These are phyloP conservation scores for Vitis riparia DNA, from an alignment of 164 flowering plant species.

Conservation along the genomic window DNA sequence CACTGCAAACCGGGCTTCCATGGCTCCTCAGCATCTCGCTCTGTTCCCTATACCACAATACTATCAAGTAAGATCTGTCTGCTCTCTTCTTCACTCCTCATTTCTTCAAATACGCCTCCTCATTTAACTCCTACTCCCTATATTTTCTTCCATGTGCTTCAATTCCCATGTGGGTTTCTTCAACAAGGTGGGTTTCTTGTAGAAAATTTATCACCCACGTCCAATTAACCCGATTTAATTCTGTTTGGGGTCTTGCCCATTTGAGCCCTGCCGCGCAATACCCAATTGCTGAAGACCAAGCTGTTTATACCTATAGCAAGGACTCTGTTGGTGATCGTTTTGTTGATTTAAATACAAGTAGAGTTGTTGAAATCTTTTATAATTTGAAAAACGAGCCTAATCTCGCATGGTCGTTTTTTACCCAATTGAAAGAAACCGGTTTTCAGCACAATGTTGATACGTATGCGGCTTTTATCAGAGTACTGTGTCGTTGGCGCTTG, in stretches of 20 bases:
- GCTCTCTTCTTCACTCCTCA: not conserved
- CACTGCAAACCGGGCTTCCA: too few species aligned
- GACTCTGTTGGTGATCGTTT: not conserved
- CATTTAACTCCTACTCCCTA: not conserved
- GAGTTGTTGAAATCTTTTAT: slow-evolving; percentile 16
- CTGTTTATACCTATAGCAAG: not conserved
- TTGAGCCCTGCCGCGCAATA: not conserved
- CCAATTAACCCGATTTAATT: slow-evolving; percentile 10
- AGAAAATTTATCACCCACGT: slow-evolving; percentile 5
- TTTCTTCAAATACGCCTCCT: not conserved
- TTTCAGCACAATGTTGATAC: slow-evolving; percentile 42
- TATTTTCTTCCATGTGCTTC: slow-evolving; percentile 3
- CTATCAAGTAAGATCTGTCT: too few species aligned
- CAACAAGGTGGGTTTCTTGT: slow-evolving; percentile 7
- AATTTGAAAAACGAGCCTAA: slow-evolving; percentile 46
- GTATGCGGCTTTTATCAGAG: slow-evolving; percentile 43
- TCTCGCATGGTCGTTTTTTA: slow-evolving; percentile 50
- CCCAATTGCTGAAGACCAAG: slow-evolving; percentile 11
- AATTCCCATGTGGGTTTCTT: slow-evolving; percentile 29
- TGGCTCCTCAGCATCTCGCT: too few species aligned
- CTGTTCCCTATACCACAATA: too few species aligned
- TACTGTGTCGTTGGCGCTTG: slow-evolving; percentile 48
- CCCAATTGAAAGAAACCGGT: slow-evolving; percentile 40
- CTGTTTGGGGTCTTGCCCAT: slow-evolving; percentile 10
- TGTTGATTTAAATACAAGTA: not conserved